Evolutionary conservation across 352 stramenopile species (phyloP).

Genomic region (Phytophthora multivora): DNA sequence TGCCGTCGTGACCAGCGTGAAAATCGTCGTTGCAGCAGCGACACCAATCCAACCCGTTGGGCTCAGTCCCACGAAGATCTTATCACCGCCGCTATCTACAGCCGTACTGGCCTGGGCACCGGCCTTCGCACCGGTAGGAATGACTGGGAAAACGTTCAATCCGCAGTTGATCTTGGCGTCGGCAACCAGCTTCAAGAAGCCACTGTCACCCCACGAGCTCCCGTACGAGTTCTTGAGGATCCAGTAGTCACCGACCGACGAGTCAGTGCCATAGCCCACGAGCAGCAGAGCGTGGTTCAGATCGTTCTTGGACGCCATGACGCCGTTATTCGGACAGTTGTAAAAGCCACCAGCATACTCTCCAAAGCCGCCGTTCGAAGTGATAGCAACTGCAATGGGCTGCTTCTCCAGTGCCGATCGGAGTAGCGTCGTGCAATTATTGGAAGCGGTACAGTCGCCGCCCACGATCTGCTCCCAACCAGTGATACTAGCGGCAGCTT

Average conservation of each 20-base stretch:
- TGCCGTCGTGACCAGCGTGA: slow-evolving; percentile 53
- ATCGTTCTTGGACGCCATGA: slow-evolving; percentile 66
- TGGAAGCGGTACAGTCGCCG: slow-evolving; percentile 57
- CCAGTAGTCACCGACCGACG: slow-evolving; percentile 71
- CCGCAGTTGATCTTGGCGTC: slow-evolving; percentile 82
- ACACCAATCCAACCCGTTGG: slow-evolving; percentile 63
- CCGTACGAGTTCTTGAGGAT: slow-evolving; percentile 88
- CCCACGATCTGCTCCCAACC: slow-evolving; percentile 74
- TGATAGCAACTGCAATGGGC: slow-evolving; percentile 79
- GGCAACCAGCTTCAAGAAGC: slow-evolving; percentile 68
- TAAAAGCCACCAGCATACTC: slow-evolving; percentile 77
- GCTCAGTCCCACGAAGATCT: slow-evolving; percentile 64
- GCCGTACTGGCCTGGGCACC: slow-evolving; percentile 42
- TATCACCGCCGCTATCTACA: slow-evolving; percentile 72
- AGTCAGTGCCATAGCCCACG: slow-evolving; percentile 75
- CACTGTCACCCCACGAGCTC: slow-evolving; percentile 62
- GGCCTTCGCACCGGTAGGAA: slow-evolving; percentile 59
- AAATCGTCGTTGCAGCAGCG: slow-evolving; percentile 48
- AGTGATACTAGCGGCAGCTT: slow-evolving; percentile 71
- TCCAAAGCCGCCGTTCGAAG: slow-evolving; percentile 71
- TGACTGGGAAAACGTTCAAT: slow-evolving; percentile 80
- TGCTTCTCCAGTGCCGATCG: slow-evolving; percentile 61
- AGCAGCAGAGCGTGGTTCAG: slow-evolving; percentile 82
- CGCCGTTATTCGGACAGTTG: slow-evolving; percentile 70
- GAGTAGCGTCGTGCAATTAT: slow-evolving; percentile 59